Evolutionary conservation across 1,139 yeast genomes (phyloP).

Genomic region (Debaryomyces fabryi): DNA sequence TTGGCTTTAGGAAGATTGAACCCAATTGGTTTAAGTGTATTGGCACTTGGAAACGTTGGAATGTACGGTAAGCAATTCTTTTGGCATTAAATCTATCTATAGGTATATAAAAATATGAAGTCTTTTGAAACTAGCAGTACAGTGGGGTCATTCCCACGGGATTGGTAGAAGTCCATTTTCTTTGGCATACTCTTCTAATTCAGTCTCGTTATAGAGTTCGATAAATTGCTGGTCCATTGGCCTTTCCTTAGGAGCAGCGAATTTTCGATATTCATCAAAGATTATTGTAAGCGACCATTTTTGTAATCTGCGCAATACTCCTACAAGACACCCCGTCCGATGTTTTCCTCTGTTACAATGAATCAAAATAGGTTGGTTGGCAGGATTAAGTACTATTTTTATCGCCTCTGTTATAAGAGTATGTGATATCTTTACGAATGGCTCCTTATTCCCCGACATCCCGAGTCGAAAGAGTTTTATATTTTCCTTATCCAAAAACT

Average conservation of each 20-base stretch:
- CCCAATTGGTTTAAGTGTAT: conserved; percentile 62
- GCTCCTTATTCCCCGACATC: conserved; percentile 94
- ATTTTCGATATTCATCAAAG: conserved; percentile 90
- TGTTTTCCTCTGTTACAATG: conserved; percentile 98
- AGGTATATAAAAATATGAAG: conserved; percentile 1
- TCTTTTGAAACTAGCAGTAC: not conserved
- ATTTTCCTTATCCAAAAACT: conserved; percentile 57
- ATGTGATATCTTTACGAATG: conserved; percentile 83
- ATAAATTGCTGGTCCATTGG: conserved; percentile 95
- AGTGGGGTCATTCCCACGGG: conserved; percentile 50
- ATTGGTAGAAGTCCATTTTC: conserved; percentile 65
- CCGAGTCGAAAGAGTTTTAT: conserved; percentile 85
- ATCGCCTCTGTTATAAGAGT: conserved; percentile 79
- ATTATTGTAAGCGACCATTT: conserved; percentile 93
- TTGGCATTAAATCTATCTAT: conserved; percentile 30
- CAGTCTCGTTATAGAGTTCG: conserved; percentile 76
- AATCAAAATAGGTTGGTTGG: conserved; percentile 84
- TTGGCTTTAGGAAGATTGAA: conserved; percentile 44
- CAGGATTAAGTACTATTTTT: conserved; percentile 78
- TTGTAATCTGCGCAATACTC: conserved; percentile 84
- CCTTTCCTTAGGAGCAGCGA: conserved; percentile 93
- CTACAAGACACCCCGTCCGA: conserved; percentile 94
- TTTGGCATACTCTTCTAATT: conserved; percentile 55
- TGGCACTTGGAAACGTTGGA: conserved; percentile 65
- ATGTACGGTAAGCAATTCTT: conserved; percentile 74